Evolutionary conservation across 768 basidiomycete species (phyloP).

Genomic region (Auricularia cornea): DNA sequence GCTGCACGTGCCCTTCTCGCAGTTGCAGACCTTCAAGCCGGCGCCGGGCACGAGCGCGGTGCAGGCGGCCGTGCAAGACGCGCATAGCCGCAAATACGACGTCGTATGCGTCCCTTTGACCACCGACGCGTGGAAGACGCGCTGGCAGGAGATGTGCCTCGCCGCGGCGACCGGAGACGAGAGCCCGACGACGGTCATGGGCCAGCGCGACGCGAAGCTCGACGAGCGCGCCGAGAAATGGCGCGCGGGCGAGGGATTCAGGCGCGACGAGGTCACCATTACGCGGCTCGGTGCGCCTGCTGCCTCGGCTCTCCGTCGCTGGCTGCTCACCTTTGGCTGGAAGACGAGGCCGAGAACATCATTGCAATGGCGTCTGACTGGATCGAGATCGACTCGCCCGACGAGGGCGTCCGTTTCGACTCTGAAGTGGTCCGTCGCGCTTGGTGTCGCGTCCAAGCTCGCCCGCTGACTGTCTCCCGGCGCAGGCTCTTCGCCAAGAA

Average conservation of each 20-base stretch:
- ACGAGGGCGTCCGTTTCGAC: slow-evolving; percentile 93
- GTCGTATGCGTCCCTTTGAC: slow-evolving; percentile 80
- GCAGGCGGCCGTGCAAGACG: slow-evolving; percentile 21
- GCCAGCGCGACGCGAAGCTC: slow-evolving; percentile 31
- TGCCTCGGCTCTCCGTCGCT: not conserved
- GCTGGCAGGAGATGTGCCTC: slow-evolving; percentile 89
- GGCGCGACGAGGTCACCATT: slow-evolving; percentile 79
- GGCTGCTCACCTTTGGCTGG: not conserved
- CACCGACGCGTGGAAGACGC: slow-evolving; percentile 71
- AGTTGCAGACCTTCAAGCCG: slow-evolving; percentile 8
- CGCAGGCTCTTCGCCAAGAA: slow-evolving; percentile 81
- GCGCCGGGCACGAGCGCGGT: not conserved
- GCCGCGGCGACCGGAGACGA: slow-evolving; percentile 36
- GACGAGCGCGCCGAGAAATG: slow-evolving; percentile 69
- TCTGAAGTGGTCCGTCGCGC: slow-evolving; percentile 54
- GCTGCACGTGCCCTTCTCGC: slow-evolving; percentile 14
- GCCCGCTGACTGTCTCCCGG: no score
- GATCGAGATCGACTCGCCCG: slow-evolving; percentile 87
- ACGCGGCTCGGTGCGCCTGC: slow-evolving; percentile 37
- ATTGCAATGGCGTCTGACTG: slow-evolving; percentile 83
- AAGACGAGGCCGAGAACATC: slow-evolving; percentile 68
- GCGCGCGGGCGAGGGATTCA: slow-evolving; percentile 75
- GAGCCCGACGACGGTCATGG: slow-evolving; percentile 13
- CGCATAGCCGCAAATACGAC: slow-evolving; percentile 63
- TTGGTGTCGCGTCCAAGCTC: slow-evolving; percentile 49